Conservation (phyloP, 805 yeast species). For the Kodamaea laetipori region DNA sequence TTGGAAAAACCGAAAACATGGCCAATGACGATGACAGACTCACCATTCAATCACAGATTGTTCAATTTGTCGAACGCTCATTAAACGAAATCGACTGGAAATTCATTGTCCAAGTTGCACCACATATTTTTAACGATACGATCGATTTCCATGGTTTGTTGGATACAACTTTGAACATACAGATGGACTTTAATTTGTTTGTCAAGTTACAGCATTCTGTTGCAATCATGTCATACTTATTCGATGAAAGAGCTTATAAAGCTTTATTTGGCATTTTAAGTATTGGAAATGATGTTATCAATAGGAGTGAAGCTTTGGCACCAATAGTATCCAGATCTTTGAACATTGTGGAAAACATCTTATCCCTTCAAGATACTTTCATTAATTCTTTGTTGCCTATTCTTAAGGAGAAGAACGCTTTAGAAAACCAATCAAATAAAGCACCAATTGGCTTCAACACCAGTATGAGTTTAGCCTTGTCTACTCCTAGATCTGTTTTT, state of each 20-base stretch:
- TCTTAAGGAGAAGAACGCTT: conserved; percentile 26
- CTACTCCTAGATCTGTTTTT: conserved; percentile 23
- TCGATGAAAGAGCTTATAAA: conserved; percentile 56
- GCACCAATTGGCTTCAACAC: conserved; percentile 20
- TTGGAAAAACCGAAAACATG: conserved; percentile 52
- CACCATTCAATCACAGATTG: conserved; percentile 54
- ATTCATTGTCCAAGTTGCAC: conserved; percentile 51
- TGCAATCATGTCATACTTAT: conserved; percentile 61
- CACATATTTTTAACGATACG: conserved; percentile 1
- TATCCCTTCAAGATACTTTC: conserved; percentile 61
- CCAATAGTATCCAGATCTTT: conserved; percentile 44
- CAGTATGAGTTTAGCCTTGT: conserved; percentile 22
- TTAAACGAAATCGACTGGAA: conserved; percentile 41
- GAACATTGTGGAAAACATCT: conserved; percentile 43
- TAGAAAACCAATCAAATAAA: conserved; percentile 4
- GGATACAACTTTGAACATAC: conserved; percentile 17
- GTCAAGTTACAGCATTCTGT: conserved; percentile 72
- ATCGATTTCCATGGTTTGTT: conserved; percentile 17
- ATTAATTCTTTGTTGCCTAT: conserved; percentile 56
- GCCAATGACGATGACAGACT: conserved; percentile 33
- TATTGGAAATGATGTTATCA: conserved; percentile 59
- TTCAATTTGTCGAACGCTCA: conserved; percentile 51
- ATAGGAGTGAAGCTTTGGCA: conserved; percentile 42
- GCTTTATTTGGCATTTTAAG: conserved; percentile 59
- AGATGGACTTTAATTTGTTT: conserved; percentile 28